Percentiles rank a stretch among this genome's conserved stretches.
phyloP scores from a whole-genome alignment of 768 basidiomycete genomes.

The Leccinum sublutescens region DNA sequence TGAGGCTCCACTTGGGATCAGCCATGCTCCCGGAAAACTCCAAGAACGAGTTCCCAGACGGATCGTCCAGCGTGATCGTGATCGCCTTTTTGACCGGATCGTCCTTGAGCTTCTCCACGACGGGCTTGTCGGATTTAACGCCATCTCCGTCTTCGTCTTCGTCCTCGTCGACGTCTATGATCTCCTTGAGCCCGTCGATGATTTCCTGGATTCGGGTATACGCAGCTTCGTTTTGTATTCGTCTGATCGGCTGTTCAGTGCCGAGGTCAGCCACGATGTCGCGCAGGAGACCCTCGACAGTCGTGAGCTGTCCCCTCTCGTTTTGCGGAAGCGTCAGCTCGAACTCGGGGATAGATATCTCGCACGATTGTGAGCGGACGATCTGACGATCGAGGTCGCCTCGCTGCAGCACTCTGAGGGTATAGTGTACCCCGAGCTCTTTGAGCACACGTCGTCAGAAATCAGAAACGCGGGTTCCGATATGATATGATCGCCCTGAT shows the following conservation, averaged over 20 bases:
- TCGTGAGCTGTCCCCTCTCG: conserved; percentile 91
- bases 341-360: conserved; percentile 81
- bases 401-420: conserved; percentile 68
- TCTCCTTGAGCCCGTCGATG: conserved; percentile 59
- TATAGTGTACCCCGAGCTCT: conserved; percentile 87
- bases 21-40: conserved; percentile 84
- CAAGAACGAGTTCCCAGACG: conserved; percentile 94
- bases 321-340: conserved; percentile 84
- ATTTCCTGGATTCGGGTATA: conserved; percentile 75
- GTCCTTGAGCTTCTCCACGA: conserved; percentile 35
- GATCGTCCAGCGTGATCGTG: conserved; percentile 87
- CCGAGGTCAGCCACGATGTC: conserved; percentile 80
- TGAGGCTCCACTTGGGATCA: conserved; percentile 91
- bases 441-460: conserved; percentile 1
- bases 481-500: no score
- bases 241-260: conserved; percentile 79
- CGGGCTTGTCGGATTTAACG: conserved; percentile 26
- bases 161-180: conserved; percentile 53
- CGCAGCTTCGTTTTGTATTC: conserved; percentile 70
- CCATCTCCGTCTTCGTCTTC: conserved; percentile 36
- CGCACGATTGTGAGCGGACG: conserved; percentile 82
- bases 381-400: conserved; percentile 90
- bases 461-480: no score
- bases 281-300: conserved; percentile 87
- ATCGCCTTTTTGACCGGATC: conserved; percentile 66